These are phyloP conservation scores for Scorias spongiosa DNA, from an alignment of 2,329 filamentous ascomycete genomes.

Conservation along the genomic window DNA sequence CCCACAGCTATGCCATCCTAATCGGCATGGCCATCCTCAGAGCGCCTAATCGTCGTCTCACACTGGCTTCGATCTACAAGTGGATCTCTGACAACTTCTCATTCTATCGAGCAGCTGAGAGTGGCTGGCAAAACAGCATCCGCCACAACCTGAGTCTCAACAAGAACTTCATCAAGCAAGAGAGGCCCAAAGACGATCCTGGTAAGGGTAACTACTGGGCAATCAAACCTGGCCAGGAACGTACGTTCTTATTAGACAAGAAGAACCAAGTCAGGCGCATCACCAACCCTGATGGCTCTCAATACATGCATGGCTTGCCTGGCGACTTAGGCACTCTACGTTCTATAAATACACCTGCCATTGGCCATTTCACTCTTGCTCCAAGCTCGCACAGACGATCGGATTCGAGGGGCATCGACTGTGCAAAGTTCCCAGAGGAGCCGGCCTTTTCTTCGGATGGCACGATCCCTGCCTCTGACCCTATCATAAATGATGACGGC, in stretches of 20 bases:
- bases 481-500: slow-evolving; percentile 32
- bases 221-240: slow-evolving; percentile 79
- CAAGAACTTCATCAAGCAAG: slow-evolving; percentile 91
- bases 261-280: slow-evolving; percentile 38
- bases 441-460: slow-evolving; percentile 36
- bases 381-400: slow-evolving; percentile 16
- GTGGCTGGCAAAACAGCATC: slow-evolving; percentile 98
- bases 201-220: slow-evolving; percentile 97
- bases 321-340: slow-evolving; percentile 17
- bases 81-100: slow-evolving; percentile 95
- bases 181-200: slow-evolving; percentile 89
- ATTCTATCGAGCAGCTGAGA: slow-evolving; percentile 72
- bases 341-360: slow-evolving; percentile 24
- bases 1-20: slow-evolving; percentile 83
- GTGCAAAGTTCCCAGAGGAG: slow-evolving; percentile 36
- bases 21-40: slow-evolving; percentile 95
- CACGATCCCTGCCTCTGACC: slow-evolving; percentile 36
- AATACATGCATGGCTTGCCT: slow-evolving; percentile 16
- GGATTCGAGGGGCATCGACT: slow-evolving; percentile 31
- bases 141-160: slow-evolving; percentile 93
- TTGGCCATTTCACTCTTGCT: slow-evolving; percentile 21
- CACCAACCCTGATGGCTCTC: slow-evolving; percentile 37
- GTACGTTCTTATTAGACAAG: slow-evolving; percentile 81
- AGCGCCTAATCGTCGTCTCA: slow-evolving; percentile 67
- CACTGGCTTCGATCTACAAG: slow-evolving; percentile 91